Evolutionary conservation across 768 basidiomycete genomes (phyloP).

Genomic region (Imleria badia): DNA sequence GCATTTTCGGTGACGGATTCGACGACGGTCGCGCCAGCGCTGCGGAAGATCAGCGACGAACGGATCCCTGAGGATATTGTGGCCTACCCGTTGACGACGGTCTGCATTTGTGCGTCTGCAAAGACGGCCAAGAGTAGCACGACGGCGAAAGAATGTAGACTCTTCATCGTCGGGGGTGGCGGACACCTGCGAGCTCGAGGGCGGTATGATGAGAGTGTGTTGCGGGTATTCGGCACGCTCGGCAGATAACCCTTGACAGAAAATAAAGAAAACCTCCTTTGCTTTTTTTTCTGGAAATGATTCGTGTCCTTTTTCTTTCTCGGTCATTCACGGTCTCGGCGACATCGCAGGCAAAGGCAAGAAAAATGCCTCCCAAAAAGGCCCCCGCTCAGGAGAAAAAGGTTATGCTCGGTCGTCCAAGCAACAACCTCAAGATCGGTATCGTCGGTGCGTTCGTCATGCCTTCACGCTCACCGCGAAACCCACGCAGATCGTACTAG

Average conservation of each 20-base stretch:
- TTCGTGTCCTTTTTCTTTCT: constrained; percentile 17
- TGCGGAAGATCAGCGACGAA: constrained; percentile 24
- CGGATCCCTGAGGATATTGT: not conserved
- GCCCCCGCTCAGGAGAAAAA: constrained; percentile 77
- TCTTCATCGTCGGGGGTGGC: constrained; percentile 18
- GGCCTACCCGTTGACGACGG: constrained; percentile 49
- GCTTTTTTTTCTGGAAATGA: constrained; percentile 19
- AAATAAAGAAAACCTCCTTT: not conserved
- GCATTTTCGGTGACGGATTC: constrained; percentile 44
- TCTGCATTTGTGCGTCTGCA: constrained; percentile 46
- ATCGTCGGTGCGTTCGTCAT: constrained; percentile 82
- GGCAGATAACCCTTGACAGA: constrained; percentile 20
- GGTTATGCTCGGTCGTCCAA: constrained; percentile 81
- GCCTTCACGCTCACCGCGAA: not conserved
- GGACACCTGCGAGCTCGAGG: constrained; percentile 2
- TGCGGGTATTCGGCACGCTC: constrained; percentile 14
- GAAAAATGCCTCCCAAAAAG: constrained; percentile 92
- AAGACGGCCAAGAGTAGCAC: constrained; percentile 20
- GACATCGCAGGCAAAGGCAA: constrained; percentile 42
- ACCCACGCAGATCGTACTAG: constrained; percentile 37
- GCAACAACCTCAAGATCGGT: constrained; percentile 98
- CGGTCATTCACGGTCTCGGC: constrained; percentile 40
- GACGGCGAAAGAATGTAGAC: constrained; percentile 8
- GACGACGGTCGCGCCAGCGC: constrained; percentile 52
- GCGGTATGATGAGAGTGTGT: not conserved